Evolutionary conservation across 2,329 filamentous ascomycete species (phyloP).

Genomic region (Trichophyton rubrum): DNA sequence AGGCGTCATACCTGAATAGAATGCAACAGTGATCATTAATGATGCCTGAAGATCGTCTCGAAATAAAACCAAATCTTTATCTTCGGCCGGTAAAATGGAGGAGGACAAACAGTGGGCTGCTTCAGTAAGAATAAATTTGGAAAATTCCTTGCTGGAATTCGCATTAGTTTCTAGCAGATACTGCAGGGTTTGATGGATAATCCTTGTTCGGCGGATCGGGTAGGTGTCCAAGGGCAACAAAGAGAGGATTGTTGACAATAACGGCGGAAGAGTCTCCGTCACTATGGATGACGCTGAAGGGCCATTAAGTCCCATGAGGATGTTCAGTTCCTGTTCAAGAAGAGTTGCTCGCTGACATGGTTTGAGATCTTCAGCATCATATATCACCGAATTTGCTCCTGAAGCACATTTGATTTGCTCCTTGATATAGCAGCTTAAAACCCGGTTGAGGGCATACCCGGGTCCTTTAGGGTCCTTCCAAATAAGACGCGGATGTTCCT

Average conservation of each 20-base stretch:
- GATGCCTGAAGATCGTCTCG: conserved; percentile 23
- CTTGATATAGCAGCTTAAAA: conserved; percentile 25
- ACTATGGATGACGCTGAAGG: conserved; percentile 19
- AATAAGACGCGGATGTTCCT: conserved; percentile 18
- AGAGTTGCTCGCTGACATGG: conserved; percentile 20
- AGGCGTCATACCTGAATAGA: conserved; percentile 23
- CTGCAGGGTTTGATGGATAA: conserved; percentile 25
- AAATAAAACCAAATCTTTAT: conserved; percentile 19
- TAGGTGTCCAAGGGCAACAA: conserved; percentile 22
- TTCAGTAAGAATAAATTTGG: conserved; percentile 16
- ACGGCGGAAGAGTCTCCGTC: conserved; percentile 19
- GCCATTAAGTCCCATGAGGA: conserved; percentile 22
- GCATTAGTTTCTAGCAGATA: conserved; percentile 24
- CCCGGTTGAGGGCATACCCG: conserved; percentile 27
- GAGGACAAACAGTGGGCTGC: conserved; percentile 19
- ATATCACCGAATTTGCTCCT: conserved; percentile 15
- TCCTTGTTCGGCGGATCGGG: conserved; percentile 28
- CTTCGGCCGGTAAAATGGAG: conserved; percentile 15
- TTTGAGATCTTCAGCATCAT: conserved; percentile 22
- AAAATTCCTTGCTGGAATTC: conserved; percentile 19
- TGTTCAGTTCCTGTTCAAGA: conserved; percentile 28
- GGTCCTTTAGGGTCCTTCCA: conserved; percentile 26
- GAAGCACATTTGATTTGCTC: conserved; percentile 15
- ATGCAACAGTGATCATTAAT: conserved; percentile 23
- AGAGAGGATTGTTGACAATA: conserved; percentile 23